Conservation (phyloP, 371 early-diverging fungal species). For the Zopfochytrium polystomum region DNA sequence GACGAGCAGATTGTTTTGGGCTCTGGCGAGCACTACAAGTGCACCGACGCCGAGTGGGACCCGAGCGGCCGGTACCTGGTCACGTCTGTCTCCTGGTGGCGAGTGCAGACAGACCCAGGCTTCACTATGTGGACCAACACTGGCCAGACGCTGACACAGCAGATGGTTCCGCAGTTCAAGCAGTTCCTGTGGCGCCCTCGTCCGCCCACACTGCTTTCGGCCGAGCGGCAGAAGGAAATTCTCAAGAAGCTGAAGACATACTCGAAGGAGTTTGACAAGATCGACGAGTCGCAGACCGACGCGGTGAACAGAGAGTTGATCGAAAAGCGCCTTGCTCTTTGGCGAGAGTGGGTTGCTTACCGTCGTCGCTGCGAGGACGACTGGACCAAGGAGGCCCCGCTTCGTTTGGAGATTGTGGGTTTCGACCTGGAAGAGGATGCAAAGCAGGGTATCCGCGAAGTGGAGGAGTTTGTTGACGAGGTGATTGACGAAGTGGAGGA, state of each 20-base stretch:
- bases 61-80: conserved; percentile 94
- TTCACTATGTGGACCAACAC: conserved; percentile 90
- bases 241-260: conserved; percentile 88
- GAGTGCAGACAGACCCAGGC: conserved; percentile 72
- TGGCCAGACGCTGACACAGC: conserved; percentile 76
- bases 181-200: conserved; percentile 95
- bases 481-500: conserved; percentile 54
- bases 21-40: conserved; percentile 84
- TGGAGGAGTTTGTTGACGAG: conserved; percentile 50
- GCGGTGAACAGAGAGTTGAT: conserved; percentile 38
- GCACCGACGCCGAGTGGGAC: conserved; percentile 96
- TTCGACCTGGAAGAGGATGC: conserved; percentile 37
- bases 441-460: conserved; percentile 29
- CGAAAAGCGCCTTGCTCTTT: conserved; percentile 35
- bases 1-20: conserved; percentile 76
- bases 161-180: conserved; percentile 79
- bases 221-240: conserved; percentile 76
- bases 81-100: conserved; percentile 84
- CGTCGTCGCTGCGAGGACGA: conserved; percentile 31
- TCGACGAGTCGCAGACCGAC: conserved; percentile 39
- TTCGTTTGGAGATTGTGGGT: conserved; percentile 41
- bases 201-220: conserved; percentile 74
- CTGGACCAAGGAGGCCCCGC: conserved; percentile 26
- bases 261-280: conserved; percentile 77
- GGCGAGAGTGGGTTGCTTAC: conserved; percentile 48